Conservation (phyloP, 2,329 filamentous ascomycete species). For the Alternaria ethzedia region DNA sequence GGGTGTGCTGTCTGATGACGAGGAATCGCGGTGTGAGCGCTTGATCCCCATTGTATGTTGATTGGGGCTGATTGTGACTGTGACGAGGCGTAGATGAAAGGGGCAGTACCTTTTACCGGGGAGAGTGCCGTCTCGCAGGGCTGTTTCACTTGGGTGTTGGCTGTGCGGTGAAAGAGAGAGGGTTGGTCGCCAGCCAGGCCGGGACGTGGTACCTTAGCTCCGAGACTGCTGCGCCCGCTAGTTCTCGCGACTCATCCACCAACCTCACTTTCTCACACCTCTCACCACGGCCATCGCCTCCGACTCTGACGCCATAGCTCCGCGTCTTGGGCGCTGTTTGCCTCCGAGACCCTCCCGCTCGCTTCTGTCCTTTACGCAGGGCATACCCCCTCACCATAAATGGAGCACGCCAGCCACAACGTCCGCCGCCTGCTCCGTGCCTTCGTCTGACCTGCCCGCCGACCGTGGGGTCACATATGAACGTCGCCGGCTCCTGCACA, state of each 20-base stretch:
- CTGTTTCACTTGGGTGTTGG: constrained; percentile 4
- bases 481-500: constrained; percentile 28
- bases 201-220: constrained; percentile 11
- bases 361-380: constrained; percentile 44
- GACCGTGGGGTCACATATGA: constrained; percentile 59
- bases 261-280: constrained; percentile 21
- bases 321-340: constrained; percentile 36
- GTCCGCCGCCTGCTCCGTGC: constrained; percentile 56
- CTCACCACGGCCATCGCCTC: constrained; percentile 17
- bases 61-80: constrained; percentile 15
- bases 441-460: constrained; percentile 64
- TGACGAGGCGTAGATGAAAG: constrained; percentile 22
- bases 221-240: constrained; percentile 11
- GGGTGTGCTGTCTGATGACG: constrained; percentile 46
- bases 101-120: constrained; percentile 35
- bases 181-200: background rate
- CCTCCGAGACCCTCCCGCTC: constrained; percentile 26
- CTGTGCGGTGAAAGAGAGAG: background rate
- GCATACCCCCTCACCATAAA: constrained; percentile 56
- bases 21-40: constrained; percentile 62
- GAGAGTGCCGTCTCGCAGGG: constrained; percentile 10
- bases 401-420: constrained; percentile 62
- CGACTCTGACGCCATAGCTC: constrained; percentile 18
- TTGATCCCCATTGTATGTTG: constrained; percentile 60
- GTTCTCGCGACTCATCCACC: constrained; percentile 18